Evolutionary conservation across 257 asterid genomes (phyloP), one percentile per base, ranked within the genome.

Genomic region (Solanum chmielewskii): DNA sequence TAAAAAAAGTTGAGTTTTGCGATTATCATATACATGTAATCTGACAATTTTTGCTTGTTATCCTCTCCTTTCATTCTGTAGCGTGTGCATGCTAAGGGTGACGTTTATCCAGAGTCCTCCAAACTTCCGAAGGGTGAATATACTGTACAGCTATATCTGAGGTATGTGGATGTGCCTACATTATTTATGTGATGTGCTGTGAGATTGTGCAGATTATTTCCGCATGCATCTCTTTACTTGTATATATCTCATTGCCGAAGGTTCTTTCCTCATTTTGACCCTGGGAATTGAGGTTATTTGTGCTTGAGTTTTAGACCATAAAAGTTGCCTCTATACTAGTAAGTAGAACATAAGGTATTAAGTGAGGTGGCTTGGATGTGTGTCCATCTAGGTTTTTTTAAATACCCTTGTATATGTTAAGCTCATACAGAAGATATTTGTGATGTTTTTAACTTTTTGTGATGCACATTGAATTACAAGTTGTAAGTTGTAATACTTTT

Each of bases 51-150:
- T 49, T 75, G 76, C 69, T 69, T 81, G 29, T 78, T 88, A 87
- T 84, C 4, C 83, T 88, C 86, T 85, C 82, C 31, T 52, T 89
- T 62, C 73, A 89, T 62, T 83, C 41, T 94, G 92, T 91, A 97
- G 99, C 97, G 99, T 82, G 96, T 95, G 71, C 90, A 93, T 91
- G 90, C 98, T 85, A 88, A 88, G 95, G 99, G 99, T 88, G 99
- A 97, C 88, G 99, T 95, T 87, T 97, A 97, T 94, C 99, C 99
- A 83, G 92, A 90, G 10, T 71, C 90, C 23, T 92, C 94, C 35
- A 95, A 94, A 90, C 94, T 97, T 91, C 98, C 99, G 39, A 97
- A 95, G 98, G 99, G 98, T 86, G 98, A 97, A 88, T 95, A 91
- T 91, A 94, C 89, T 83, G 89, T 97, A 86, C 99, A 91, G 93